These are phyloP conservation scores for Phylloporus sp. DNA, from an alignment of 1,284 basidiomycete genomes.

Conservation along the genomic window DNA sequence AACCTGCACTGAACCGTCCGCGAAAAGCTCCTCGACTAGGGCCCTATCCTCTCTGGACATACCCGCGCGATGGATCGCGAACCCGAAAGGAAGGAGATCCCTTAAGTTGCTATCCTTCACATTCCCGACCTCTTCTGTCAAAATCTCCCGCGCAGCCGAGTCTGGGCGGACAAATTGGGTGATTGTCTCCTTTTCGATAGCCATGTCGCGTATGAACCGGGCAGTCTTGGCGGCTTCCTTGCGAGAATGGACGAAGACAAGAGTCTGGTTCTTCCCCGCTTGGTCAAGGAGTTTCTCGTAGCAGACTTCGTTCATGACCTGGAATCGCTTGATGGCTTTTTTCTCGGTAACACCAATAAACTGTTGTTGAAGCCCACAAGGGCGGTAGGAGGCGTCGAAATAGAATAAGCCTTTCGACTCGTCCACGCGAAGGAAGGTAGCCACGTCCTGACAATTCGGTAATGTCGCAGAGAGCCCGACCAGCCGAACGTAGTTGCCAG, in stretches of 20 bases:
- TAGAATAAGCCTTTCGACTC: slow-evolving; percentile 94
- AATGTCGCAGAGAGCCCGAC: slow-evolving; percentile 96
- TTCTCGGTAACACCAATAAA: slow-evolving; percentile 99
- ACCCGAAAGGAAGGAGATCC: slow-evolving; percentile 95
- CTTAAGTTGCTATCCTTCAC: slow-evolving; percentile 86
- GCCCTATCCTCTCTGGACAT: slow-evolving; percentile 95
- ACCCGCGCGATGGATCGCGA: slow-evolving; percentile 99
- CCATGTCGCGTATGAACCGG: slow-evolving; percentile 92
- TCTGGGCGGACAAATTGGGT: slow-evolving; percentile 94
- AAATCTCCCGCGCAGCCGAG: slow-evolving; percentile 85
- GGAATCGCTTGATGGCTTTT: slow-evolving; percentile 98
- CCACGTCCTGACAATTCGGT: slow-evolving; percentile 99
- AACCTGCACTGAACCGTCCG: slow-evolving; percentile 92
- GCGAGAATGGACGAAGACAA: slow-evolving; percentile 98
- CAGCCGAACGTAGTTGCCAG: slow-evolving; percentile 88
- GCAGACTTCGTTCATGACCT: slow-evolving; percentile 98
- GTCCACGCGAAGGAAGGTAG: slow-evolving; percentile 96
- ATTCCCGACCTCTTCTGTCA: slow-evolving; percentile 84
- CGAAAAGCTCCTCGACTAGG: slow-evolving; percentile 94
- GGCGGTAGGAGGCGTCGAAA: slow-evolving; percentile 94
- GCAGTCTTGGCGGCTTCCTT: slow-evolving; percentile 97
- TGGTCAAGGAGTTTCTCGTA: slow-evolving; percentile 98
- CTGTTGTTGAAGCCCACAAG: slow-evolving; percentile 91
- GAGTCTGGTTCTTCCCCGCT: slow-evolving; percentile 87
- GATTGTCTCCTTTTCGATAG: slow-evolving; percentile 96